Base-by-base conservation (phyloP, 2,329 filamentous ascomycete species). In the Dactylellina cionopaga region DNA sequence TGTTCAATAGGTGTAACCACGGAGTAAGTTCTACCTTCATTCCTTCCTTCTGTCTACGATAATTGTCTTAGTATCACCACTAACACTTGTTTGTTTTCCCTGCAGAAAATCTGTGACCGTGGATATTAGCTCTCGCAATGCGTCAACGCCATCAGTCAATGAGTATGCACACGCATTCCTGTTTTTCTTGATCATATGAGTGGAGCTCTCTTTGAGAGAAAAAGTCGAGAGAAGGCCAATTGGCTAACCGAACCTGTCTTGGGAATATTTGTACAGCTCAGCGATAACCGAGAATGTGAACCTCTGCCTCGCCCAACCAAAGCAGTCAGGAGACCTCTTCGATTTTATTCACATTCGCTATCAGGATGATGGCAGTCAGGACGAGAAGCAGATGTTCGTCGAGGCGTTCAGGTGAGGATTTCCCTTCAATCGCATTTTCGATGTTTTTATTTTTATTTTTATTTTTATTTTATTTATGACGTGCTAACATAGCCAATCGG, bases 321-420 rank as follows among this genome's bases (percentile, higher is more conserved):
- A 70, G 35, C 65, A 70, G 41, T 70, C 65, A 24, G 65, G 65
- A 37, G 65, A 70, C 56, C 65, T 70, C 10, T 77, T 77, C 47
- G 76, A 77, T 59, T 77, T 77, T 69, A 76, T 77, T 33, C 76
- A 77, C 66, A 77, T 77, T 58, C 76, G 76, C 37, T 77, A 77
- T 62, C 75, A 76, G 60, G 74, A 74, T 55, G 65, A 74, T 37
- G 75, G 74, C 41, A 76, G 75, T 43, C 72, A 75, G 51, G 75
- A 76, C 46, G 74, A 75, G 58, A 64, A 75, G 47, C 75, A 72
- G 44, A 76, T 76, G 69, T 77, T 76, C 54, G 58, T 76, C 59
- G 64, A 76, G 39, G 76, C 75, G 19, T 77, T 76, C 63, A 75
- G 76, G 75, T 76, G 71, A 52, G 63, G n/a, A n/a, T 55, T 31